phyloP scores from a whole-genome alignment of 306 rosid species.

The Betula pendula region DNA sequence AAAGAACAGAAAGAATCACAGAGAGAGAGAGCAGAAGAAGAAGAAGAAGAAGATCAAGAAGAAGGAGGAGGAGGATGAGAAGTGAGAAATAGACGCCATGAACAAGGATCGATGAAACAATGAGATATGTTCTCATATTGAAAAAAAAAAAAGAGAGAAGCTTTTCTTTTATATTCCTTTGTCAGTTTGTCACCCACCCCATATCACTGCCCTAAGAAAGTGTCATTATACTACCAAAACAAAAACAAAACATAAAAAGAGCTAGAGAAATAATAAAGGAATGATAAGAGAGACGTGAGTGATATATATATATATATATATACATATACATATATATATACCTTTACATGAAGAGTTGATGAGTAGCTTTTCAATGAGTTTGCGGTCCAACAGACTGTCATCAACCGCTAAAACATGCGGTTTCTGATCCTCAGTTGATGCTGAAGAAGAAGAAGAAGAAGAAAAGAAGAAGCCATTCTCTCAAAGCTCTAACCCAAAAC shows the following conservation, averaged over 20 bases:
- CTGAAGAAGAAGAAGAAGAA: neutral
- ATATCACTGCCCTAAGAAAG: no score
- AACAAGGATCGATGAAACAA: no score
- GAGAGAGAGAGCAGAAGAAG: no score
- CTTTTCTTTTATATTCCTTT: no score
- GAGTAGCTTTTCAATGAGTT: constrained; percentile 27
- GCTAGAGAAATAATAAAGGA: neutral
- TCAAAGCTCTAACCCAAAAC: neutral
- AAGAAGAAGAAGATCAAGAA: no score
- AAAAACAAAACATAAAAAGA: neutral
- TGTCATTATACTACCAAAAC: neutral
- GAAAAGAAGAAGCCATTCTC: neutral
- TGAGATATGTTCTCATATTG: no score
- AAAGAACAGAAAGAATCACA: no score
- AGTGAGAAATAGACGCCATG: no score
- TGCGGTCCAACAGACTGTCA: constrained; percentile 31
- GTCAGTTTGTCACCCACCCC: neutral
- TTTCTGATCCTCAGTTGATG: constrained; percentile 17
- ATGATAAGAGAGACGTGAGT: neutral
- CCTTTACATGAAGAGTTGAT: constrained; percentile 34
- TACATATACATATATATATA: neutral
- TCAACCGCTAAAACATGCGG: constrained; percentile 38
- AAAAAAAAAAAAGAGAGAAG: no score
- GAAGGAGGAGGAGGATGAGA: no score
- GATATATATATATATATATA: neutral